Conservation (phyloP, 202 grass and related monocot species). For the Cymbopogon flexuosus region DNA sequence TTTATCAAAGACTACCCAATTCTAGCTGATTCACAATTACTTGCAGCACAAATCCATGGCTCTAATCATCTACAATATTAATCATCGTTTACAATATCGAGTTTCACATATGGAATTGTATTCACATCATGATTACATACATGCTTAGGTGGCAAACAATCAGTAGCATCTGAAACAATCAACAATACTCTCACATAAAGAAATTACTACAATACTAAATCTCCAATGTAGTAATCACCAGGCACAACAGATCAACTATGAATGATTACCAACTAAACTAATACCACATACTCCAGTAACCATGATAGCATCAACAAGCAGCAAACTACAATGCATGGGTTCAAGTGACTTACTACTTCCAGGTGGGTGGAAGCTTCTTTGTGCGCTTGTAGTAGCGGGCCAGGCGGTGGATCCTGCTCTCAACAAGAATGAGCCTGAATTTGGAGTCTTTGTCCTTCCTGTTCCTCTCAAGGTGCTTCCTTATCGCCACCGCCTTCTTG, state of each 20-base stretch:
- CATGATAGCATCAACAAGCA: too few species aligned
- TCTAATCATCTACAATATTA: neutral
- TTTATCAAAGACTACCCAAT: neutral
- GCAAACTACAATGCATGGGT: neutral
- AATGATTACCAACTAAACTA: neutral
- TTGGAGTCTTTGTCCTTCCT: slow-evolving; percentile 83
- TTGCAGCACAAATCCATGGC: neutral
- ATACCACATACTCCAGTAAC: neutral
- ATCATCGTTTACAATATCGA: neutral
- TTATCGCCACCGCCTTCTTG: slow-evolving; percentile 74
- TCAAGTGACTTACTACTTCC: slow-evolving; percentile 54
- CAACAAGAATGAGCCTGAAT: slow-evolving; percentile 73
- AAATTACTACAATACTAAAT: neutral
- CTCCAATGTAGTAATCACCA: neutral
- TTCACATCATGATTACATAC: neutral
- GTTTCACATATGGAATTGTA: neutral
- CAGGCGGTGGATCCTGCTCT: slow-evolving; percentile 70
- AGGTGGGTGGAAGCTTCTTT: slow-evolving; percentile 68
- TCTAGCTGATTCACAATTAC: neutral
- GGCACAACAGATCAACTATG: neutral
- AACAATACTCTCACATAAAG: slow-evolving; percentile 1
- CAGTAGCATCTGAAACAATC: neutral
- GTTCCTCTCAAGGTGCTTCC: slow-evolving; percentile 81
- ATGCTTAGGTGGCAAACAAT: neutral
- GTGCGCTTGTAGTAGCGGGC: slow-evolving; percentile 75